phyloP scores from a whole-genome alignment of 2,329 filamentous ascomycete genomes.

The Colletotrichum liriopes region DNA sequence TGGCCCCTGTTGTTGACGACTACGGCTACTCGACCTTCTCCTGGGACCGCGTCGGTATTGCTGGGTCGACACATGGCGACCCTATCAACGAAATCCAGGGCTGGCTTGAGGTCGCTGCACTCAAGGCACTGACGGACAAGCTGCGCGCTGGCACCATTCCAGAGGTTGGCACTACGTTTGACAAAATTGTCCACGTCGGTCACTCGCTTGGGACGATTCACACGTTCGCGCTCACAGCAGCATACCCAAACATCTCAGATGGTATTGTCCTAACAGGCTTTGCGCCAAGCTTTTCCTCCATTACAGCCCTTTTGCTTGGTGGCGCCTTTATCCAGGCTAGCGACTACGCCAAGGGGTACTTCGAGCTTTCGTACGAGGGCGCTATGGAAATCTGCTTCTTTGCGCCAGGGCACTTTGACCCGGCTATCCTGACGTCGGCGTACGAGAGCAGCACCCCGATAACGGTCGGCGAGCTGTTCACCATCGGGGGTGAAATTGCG shows the following conservation, averaged over 20 bases:
- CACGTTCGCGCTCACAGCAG: conserved; percentile 68
- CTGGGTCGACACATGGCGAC: conserved; percentile 70
- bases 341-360: conserved; percentile 65
- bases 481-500: conserved; percentile 60
- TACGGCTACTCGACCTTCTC: conserved; percentile 72
- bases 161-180: conserved; percentile 54
- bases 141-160: conserved; percentile 63
- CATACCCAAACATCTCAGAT: conserved; percentile 68
- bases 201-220: conserved; percentile 76
- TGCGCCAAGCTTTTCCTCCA: conserved; percentile 63
- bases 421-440: conserved; percentile 63
- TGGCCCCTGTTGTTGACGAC: conserved; percentile 66
- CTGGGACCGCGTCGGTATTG: conserved; percentile 75
- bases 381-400: conserved; percentile 69
- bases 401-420: conserved; percentile 68
- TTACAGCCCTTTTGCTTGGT: conserved; percentile 59
- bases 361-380: conserved; percentile 62
- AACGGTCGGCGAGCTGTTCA: conserved; percentile 72
- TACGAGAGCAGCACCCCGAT: conserved; percentile 68
- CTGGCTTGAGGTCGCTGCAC: conserved; percentile 69
- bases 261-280: conserved; percentile 75
- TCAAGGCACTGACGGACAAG: conserved; percentile 66
- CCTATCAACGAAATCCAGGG: conserved; percentile 73
- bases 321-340: conserved; percentile 64
- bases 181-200: conserved; percentile 72